Evolutionary conservation across 805 yeast species (phyloP), one percentile per base, ranked within the genome.

Genomic region (Lipomyces anomalus): DNA sequence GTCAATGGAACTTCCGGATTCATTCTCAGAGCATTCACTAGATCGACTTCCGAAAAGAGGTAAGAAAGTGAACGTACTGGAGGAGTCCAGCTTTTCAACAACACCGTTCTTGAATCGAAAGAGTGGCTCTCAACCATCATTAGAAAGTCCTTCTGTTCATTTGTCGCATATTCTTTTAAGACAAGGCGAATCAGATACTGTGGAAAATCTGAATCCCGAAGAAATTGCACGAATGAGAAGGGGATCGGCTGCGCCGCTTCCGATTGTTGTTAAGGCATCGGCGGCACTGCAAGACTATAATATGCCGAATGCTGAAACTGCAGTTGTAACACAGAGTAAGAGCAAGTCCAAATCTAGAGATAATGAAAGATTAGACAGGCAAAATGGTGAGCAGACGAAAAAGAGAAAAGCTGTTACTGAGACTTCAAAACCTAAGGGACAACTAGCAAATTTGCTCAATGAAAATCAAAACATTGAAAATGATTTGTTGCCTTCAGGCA

Each of bases 71-170:
- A 44, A 42, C 22, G 26, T 43, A 11, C 23, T 50, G 34, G 55
- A 44, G n/a, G 35, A 49, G 26, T 48, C 55, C 2, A 36, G 38
- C 7, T 48, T 48, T 28, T 48, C 53, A 5, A 48, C 43, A 49
- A 50, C 55, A 4, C 53, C 55, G 6, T 50, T 50, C 22, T 26
- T 48, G 22, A 32, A 47, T 6, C 35, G 53, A 18, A 32, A 34
- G 17, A 26, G 30, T 13, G 30, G 13, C 11, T 9, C 30, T 9
- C 13, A 9, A 13, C 9, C 13, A 9, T 13, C 9, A 13, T 9
- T 26, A 9, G 30, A 26, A 13, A 9, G 11, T 9, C 30, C 30
- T 9, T 26, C 30, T 9, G 13, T 26, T 13, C 30, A 26, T 13
- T 13, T 26, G 30, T 9, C 11, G 11, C n/a, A n/a, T n/a, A n/a